Percentiles rank a stretch among this genome's conserved stretches.
phyloP scores from a whole-genome alignment of 345 rosid genomes.

The Syzygium aromaticum region DNA sequence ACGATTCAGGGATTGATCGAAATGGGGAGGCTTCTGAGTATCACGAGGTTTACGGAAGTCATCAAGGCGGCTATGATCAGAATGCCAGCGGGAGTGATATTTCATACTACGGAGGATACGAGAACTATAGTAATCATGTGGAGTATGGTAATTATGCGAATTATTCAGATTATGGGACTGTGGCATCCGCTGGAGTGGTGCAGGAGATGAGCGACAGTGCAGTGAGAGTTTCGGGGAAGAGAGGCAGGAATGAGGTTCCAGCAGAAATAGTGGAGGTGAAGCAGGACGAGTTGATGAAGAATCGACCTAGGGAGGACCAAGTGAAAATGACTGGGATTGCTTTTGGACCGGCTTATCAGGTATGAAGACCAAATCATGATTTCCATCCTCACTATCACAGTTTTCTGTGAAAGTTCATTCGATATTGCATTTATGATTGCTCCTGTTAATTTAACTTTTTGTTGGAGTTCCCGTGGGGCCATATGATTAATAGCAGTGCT shows the following conservation, averaged over 20 bases:
- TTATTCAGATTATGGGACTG: neutral
- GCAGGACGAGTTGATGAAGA: constrained; percentile 92
- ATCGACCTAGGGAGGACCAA: constrained; percentile 86
- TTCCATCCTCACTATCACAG: neutral
- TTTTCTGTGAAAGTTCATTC: neutral
- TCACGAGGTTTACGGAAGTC: constrained; percentile 17
- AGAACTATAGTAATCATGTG: neutral
- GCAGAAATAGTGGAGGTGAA: constrained; percentile 79
- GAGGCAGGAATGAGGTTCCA: constrained; percentile 65
- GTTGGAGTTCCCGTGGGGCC: neutral
- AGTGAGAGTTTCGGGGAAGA: constrained; percentile 43
- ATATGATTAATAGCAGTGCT: neutral
- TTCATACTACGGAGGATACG: neutral
- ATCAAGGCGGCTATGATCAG: constrained; percentile 1
- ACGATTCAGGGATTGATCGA: constrained; percentile 11
- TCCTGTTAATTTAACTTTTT: neutral
- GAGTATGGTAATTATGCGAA: neutral
- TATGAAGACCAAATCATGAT: neutral
- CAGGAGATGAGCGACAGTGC: constrained; percentile 35
- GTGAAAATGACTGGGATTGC: constrained; percentile 85
- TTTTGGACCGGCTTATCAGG: constrained; percentile 94
- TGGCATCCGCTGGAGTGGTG: constrained; percentile 5
- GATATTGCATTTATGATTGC: neutral
- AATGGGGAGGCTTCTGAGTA: constrained; percentile 16
- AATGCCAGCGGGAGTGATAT: neutral